Conservation (phyloP, 192 early-diverging fungal genomes). For the Kickxella alabastrina region DNA sequence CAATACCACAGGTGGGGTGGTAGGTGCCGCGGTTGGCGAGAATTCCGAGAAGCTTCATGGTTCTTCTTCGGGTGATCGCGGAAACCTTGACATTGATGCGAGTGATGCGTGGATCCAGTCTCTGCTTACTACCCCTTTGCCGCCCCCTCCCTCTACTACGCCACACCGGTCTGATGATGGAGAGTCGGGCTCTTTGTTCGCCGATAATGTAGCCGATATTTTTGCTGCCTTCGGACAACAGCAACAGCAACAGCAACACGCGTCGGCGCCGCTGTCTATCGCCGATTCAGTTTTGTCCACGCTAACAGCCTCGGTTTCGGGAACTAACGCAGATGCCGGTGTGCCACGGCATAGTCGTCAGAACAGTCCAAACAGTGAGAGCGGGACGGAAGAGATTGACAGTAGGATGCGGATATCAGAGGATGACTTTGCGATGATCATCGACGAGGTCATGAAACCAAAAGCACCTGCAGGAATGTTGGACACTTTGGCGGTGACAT, state of each 20-base stretch:
- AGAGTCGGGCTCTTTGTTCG: slow-evolving; percentile 9
- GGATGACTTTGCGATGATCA: slow-evolving; percentile 21
- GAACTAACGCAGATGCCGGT: slow-evolving; percentile 17
- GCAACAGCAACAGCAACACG: background rate
- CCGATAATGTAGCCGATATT: slow-evolving; percentile 38
- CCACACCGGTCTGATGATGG: too few species aligned
- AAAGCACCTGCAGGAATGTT: background rate
- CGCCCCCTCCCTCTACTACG: background rate
- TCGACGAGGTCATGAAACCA: slow-evolving; percentile 5
- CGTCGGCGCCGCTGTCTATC: background rate
- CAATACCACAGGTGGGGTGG: too few species aligned
- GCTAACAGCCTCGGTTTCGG: too few species aligned
- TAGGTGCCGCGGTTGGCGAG: too few species aligned
- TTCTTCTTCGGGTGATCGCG: background rate
- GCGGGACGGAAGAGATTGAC: slow-evolving; percentile 21
- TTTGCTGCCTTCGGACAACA: slow-evolving; percentile 14
- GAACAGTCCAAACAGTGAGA: slow-evolving; percentile 40
- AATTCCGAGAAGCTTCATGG: too few species aligned
- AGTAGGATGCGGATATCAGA: slow-evolving; percentile 5
- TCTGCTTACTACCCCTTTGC: background rate
- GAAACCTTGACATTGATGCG: background rate
- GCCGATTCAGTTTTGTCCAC: background rate
- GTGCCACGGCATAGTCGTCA: slow-evolving; percentile 33
- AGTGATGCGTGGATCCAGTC: background rate
- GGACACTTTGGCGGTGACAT: slow-evolving; percentile 1